Base-by-base conservation (phyloP, 208 protist species). In the Histomonas meleagridis region DNA sequence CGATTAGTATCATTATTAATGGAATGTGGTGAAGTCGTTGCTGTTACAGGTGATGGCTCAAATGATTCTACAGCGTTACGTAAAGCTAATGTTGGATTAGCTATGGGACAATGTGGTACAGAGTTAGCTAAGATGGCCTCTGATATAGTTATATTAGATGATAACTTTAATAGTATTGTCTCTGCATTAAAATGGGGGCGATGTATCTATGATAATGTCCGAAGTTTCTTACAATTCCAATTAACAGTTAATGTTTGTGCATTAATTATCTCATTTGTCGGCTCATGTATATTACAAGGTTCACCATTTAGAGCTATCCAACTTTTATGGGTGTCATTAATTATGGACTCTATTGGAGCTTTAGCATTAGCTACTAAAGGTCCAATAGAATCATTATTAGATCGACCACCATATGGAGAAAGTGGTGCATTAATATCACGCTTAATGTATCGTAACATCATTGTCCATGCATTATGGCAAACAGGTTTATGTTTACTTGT, bases 221-320 rank as follows among this genome's bases (percentile, higher is more conserved):
- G 96, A 86, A 98, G 98, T 95, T 98, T 98, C 94, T 94, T 98
- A 51, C 97, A 98, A 95, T 98, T 99, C 94, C 98, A 91, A 62
- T 49, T 65, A 23, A 91, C 86, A 32, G 86, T 46, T 21, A 91
- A 91, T 60, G 86, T 65, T 65, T 48, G 28, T 5, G 53, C 86
- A 51, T 53, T 91, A 10, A 55, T 91, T 18, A 23, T 91, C 43
- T 91, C 86, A 51, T n/a, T 91, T 43, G 26, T 91, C 0, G n/a
- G n/a, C 28, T 48, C 86, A 9, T 14, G 26, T n/a, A 46, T 60
- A 9, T 69, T 69, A 32, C 46, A 91, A 7, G 86, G 46, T n/a
- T 69, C 49, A 46, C 86, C 86, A 51, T 91, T 91, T 21, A 49
- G 46, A 1, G 96, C 92, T 46, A 79, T 93, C 12, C 92, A 93